phyloP scores from a whole-genome alignment of 2,329 filamentous ascomycete genomes.

The Fusarium dimerum region DNA sequence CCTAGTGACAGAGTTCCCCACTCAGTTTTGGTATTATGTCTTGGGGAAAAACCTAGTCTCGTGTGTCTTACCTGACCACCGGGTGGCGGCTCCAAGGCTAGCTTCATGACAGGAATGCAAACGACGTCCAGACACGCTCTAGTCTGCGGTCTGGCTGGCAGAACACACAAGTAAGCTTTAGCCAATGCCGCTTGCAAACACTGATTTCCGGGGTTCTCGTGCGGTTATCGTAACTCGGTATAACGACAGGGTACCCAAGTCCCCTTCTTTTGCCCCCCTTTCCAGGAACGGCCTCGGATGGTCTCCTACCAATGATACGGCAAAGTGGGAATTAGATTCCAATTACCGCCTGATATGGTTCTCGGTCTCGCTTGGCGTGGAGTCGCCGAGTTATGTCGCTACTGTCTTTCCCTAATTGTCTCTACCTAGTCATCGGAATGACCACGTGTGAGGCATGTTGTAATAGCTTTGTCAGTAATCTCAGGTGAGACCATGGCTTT shows the following conservation, averaged over 20 bases:
- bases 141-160: neutral
- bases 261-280: too few species aligned
- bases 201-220: neutral
- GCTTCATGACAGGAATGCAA: neutral
- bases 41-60: too few species aligned
- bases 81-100: neutral
- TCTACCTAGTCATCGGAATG: neutral
- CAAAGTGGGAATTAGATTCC: too few species aligned
- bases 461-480: too few species aligned
- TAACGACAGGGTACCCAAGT: too few species aligned
- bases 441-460: neutral
- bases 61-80: neutral
- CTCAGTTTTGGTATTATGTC: too few species aligned
- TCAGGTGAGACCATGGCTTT: too few species aligned
- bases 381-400: neutral
- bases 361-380: neutral
- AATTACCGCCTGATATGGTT: too few species aligned
- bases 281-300: too few species aligned
- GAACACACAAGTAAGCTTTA: neutral
- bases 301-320: too few species aligned
- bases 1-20: too few species aligned
- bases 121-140: neutral
- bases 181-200: neutral
- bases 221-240: too few species aligned
- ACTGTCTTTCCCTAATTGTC: neutral